A percentile compares a stretch with the other conserved stretches of the same genome.
Evolutionary conservation across 73 alveolate genomes (phyloP).

Genomic region (Effrenium voratum): DNA sequence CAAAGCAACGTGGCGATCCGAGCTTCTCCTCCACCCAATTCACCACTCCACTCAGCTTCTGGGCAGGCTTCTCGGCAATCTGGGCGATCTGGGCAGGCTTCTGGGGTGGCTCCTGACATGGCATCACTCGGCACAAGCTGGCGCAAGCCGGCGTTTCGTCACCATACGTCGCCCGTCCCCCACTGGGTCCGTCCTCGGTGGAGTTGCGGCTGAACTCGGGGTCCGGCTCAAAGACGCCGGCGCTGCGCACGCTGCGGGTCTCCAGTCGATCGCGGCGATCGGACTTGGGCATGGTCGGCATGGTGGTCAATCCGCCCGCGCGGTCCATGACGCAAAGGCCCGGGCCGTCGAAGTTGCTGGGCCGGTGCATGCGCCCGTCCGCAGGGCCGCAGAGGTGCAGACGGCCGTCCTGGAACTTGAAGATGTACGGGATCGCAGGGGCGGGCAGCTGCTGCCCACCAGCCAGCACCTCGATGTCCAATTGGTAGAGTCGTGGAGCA

Average conservation of each 20-base stretch:
- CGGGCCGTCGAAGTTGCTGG: not conserved
- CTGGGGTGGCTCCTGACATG: too few relatives aligned
- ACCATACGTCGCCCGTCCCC: too few relatives aligned
- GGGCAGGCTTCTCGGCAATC: too few relatives aligned
- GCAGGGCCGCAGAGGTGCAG: constrained; percentile 14
- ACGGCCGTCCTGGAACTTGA: constrained; percentile 16
- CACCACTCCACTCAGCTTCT: too few relatives aligned
- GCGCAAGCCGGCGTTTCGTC: too few relatives aligned
- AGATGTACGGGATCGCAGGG: constrained; percentile 16
- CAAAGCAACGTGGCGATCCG: too few relatives aligned
- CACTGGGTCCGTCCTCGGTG: too few relatives aligned
- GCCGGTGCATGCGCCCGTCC: not conserved
- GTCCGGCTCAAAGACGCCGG: not conserved
- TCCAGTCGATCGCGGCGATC: not conserved
- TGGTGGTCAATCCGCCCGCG: not conserved
- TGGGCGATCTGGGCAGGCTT: too few relatives aligned
- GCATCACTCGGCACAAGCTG: too few relatives aligned
- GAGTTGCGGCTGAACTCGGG: constrained; percentile 9
- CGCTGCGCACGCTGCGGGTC: not conserved
- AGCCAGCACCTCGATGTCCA: not conserved
- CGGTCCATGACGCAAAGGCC: constrained; percentile 9
- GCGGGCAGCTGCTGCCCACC: constrained; percentile 11
- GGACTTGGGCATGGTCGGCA: too few relatives aligned
- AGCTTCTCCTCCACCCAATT: too few relatives aligned
- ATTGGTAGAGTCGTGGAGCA: not conserved